Conservation (phyloP, 352 stramenopile species). For the Phytopythium montanum region DNA sequence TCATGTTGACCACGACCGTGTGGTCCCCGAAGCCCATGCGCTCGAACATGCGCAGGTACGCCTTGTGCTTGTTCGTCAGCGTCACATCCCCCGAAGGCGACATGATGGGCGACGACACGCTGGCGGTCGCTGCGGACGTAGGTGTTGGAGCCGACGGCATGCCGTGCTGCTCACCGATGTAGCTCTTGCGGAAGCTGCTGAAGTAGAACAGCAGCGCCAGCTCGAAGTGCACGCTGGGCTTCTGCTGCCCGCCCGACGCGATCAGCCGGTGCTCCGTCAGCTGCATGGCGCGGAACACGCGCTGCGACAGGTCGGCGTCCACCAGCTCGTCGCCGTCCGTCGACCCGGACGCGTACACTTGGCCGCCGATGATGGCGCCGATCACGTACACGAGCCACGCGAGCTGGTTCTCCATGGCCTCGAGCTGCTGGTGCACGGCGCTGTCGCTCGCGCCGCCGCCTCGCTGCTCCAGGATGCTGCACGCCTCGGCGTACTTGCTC, state of each 20-base stretch:
- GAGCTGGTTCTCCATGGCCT: constrained; percentile 93
- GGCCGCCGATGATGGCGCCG: constrained; percentile 94
- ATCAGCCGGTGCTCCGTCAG: constrained; percentile 95
- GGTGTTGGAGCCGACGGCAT: constrained; percentile 76
- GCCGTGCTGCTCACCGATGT: constrained; percentile 89
- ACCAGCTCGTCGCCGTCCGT: constrained; percentile 94
- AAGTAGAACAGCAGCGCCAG: constrained; percentile 97
- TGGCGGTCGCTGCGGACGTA: constrained; percentile 19
- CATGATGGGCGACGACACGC: constrained; percentile 74
- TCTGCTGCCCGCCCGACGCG: constrained; percentile 70
- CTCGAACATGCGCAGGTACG: constrained; percentile 98
- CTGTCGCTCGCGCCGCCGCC: constrained; percentile 35
- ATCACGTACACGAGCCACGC: constrained; percentile 98
- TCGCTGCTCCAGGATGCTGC: constrained; percentile 69
- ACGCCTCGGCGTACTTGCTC: constrained; percentile 90
- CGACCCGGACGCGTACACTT: constrained; percentile 92
- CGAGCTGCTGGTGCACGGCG: constrained; percentile 55
- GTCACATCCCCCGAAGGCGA: constrained; percentile 49
- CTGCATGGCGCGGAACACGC: constrained; percentile 95
- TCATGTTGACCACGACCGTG: constrained; percentile 97
- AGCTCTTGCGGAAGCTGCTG: constrained; percentile 91
- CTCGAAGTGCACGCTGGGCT: constrained; percentile 93
- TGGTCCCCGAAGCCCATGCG: constrained; percentile 96
- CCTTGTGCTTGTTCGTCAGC: constrained; percentile 93
- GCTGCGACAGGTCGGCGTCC: constrained; percentile 94